These are phyloP conservation scores for Termitomyces sp. DNA, from an alignment of 768 basidiomycete genomes.

Conservation along the genomic window DNA sequence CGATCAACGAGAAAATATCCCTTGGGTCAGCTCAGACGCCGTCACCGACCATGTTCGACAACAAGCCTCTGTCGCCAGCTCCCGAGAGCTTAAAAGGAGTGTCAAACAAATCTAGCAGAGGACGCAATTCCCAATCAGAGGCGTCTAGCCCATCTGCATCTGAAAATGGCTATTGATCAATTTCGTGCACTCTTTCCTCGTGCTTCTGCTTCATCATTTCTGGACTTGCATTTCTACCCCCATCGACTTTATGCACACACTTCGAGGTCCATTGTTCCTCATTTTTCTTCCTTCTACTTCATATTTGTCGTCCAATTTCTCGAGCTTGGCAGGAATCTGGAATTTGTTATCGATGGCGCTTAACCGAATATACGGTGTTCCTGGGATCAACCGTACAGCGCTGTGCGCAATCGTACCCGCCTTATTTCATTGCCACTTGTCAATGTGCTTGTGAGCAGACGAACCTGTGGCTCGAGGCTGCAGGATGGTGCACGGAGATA, in stretches of 20 bases:
- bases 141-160: slow-evolving; percentile 58
- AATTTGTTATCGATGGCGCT: slow-evolving; percentile 25
- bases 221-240: slow-evolving; percentile 31
- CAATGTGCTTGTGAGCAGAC: slow-evolving; percentile 15
- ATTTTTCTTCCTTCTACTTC: slow-evolving; percentile 28
- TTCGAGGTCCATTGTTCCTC: slow-evolving; percentile 19
- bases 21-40: slow-evolving; percentile 58
- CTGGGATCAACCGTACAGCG: slow-evolving; percentile 23
- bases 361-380: slow-evolving; percentile 19
- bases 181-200: slow-evolving; percentile 12
- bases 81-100: slow-evolving; percentile 47
- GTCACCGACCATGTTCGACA: slow-evolving; percentile 50
- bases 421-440: slow-evolving; percentile 17
- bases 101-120: slow-evolving; percentile 54
- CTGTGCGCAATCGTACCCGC: slow-evolving; percentile 21
- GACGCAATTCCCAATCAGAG: slow-evolving; percentile 62
- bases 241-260: slow-evolving; percentile 23
- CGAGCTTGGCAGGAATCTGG: slow-evolving; percentile 27
- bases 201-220: slow-evolving; percentile 24
- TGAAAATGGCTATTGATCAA: slow-evolving; percentile 44
- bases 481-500: slow-evolving; percentile 16
- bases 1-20: slow-evolving; percentile 82
- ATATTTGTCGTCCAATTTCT: slow-evolving; percentile 21
- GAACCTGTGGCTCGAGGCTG: slow-evolving; percentile 28
- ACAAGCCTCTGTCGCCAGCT: slow-evolving; percentile 63